Base-by-base conservation (phyloP, 1,284 basidiomycete genomes). In the Cutaneotrichosporon sp. region DNA sequence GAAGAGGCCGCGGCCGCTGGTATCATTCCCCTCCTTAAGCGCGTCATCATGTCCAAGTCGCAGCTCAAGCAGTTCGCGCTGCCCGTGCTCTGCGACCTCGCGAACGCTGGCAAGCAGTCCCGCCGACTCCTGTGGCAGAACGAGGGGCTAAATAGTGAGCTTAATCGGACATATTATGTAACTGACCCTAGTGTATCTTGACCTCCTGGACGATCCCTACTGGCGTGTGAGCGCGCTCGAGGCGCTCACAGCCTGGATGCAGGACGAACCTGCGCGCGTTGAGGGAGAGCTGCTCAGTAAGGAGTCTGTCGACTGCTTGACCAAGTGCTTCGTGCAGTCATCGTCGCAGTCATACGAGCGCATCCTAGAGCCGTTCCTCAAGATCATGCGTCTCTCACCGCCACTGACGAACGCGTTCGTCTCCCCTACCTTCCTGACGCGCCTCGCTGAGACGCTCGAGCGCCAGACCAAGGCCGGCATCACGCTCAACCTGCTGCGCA, bases 1-100 rank as follows among this genome's bases (percentile, higher is more conserved):
- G 96, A 98, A 81, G 96, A 98, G 79, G 94, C 96, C 5, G 94
- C 95, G 0, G 89, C 94, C 73, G 92, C 92, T 4, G 96, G 94
- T 14, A 91, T 97, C 66, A 89, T 99, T 32, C 92, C 96, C 1
- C 87, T 91, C 69, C 85, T 99, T 47, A 90, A 93, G 77, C 87
- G 88, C 4, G 89, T 97, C 56, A 91, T 95, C 64, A 86, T 89
- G 73, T 90, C 88, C 13, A 90, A 87, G 65, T 96, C 93, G 18
- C 95, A 92, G 0, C 84, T 98, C 70, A 95, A 93, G 78, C 95
- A 98, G 75, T 98, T 98, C 73, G 96, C 96, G 0, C 83, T 99
- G 56, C 96, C 96, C 0, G 95, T 98, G 69, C 84, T 99, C 9
- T 98, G 96, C 79, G 96, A 97, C 76, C 85, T 98, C 52, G 91